Evolutionary conservation across 202 grass and related monocot genomes (phyloP).

Genomic region (Eragrostis tef): DNA sequence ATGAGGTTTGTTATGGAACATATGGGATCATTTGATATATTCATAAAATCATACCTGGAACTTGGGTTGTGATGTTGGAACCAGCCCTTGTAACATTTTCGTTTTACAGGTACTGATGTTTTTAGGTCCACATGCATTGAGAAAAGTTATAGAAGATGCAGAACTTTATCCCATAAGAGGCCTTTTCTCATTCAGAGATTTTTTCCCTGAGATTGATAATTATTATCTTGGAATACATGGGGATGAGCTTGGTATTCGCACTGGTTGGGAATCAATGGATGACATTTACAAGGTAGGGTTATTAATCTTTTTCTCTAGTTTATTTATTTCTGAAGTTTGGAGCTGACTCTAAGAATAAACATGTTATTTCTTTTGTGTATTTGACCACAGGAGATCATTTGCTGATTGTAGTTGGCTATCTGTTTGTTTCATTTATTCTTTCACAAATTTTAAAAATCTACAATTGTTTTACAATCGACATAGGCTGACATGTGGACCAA

Average conservation of each 20-base stretch:
- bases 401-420: neutral
- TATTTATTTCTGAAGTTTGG: constrained; percentile 15
- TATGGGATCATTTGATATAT: constrained; percentile 16
- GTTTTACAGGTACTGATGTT: constrained; percentile 76
- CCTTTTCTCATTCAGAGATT: constrained; percentile 79
- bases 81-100: constrained; percentile 28
- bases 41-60: constrained; percentile 26
- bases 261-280: constrained; percentile 84
- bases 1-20: constrained; percentile 72
- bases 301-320: neutral
- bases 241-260: constrained; percentile 64
- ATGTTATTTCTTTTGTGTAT: constrained; percentile 29
- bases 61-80: constrained; percentile 15
- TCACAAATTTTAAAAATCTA: neutral
- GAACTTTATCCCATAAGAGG: constrained; percentile 93
- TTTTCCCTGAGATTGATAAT: constrained; percentile 73
- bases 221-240: constrained; percentile 74
- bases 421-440: constrained; percentile 10
- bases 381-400: neutral
- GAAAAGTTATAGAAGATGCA: constrained; percentile 71
- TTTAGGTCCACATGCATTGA: constrained; percentile 76
- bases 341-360: constrained; percentile 1
- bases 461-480: neutral
- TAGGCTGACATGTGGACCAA: too few species aligned
- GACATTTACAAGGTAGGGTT: constrained; percentile 74